These are phyloP conservation scores for Phaffia rhodozyma DNA, from an alignment of 1,284 basidiomycete genomes.

Conservation along the genomic window DNA sequence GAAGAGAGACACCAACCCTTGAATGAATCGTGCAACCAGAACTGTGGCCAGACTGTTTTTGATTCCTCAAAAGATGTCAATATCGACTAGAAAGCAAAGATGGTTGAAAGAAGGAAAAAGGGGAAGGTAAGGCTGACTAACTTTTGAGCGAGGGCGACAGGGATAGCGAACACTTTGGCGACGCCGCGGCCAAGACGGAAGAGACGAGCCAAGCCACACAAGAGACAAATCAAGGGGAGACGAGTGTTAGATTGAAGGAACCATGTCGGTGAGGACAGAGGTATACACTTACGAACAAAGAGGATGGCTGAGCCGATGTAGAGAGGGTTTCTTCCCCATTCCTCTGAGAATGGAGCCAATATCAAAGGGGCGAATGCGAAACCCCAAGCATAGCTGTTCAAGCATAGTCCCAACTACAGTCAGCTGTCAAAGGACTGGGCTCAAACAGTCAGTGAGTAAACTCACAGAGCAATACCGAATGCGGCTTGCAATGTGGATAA, in stretches of 20 bases:
- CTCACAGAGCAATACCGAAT: background rate
- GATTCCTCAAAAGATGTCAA: conserved; percentile 3
- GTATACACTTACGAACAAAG: no score
- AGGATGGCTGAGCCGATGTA: background rate
- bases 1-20: conserved; percentile 35
- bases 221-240: no score
- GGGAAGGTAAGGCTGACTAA: no score
- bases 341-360: conserved; percentile 3
- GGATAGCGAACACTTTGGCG: conserved; percentile 4
- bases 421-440: background rate
- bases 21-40: conserved; percentile 52
- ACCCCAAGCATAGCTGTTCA: background rate
- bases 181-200: background rate
- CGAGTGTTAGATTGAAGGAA: background rate
- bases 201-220: background rate
- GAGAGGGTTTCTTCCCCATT: conserved; percentile 4
- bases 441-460: background rate
- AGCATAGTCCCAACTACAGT: background rate
- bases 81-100: no score
- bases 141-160: conserved; percentile 8
- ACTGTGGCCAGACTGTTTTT: conserved; percentile 59
- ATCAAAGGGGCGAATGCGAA: conserved; percentile 8
- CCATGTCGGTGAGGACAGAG: background rate
- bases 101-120: no score
- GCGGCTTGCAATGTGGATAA: background rate